Conservation (phyloP, 768 basidiomycete genomes). For the Pleurotus citrinopileatus region DNA sequence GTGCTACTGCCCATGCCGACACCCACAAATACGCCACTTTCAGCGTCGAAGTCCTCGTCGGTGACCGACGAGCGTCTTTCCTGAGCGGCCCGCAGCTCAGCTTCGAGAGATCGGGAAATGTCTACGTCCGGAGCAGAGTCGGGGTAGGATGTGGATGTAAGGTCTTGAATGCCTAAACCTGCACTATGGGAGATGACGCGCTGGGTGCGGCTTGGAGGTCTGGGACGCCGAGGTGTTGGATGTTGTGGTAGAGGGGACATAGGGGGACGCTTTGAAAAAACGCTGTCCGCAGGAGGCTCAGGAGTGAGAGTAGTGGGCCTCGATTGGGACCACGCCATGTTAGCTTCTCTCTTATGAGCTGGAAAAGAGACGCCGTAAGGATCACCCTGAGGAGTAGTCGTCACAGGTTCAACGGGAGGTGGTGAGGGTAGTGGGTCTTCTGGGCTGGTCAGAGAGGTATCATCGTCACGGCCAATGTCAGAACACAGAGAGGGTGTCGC, state of each 20-base stretch:
- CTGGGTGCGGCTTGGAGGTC: constrained; percentile 52
- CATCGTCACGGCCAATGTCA: constrained; percentile 54
- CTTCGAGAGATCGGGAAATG: constrained; percentile 38
- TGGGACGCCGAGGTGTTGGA: constrained; percentile 52
- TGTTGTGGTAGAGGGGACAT: constrained; percentile 58
- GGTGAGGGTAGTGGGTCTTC: constrained; percentile 53
- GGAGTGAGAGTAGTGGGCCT: background rate
- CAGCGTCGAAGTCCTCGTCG: constrained; percentile 36
- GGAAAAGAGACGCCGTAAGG: constrained; percentile 2
- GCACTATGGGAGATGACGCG: constrained; percentile 23
- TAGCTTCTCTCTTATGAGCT: background rate
- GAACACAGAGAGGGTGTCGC: constrained; percentile 63
- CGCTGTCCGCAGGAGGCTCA: background rate
- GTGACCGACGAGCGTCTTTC: constrained; percentile 15
- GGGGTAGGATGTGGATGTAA: background rate
- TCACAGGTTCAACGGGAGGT: constrained; percentile 32
- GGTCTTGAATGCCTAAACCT: constrained; percentile 16
- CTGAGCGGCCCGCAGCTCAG: constrained; percentile 55
- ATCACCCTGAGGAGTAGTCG: background rate
- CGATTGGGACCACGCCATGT: background rate
- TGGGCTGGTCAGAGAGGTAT: constrained; percentile 38
- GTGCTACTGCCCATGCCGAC: constrained; percentile 53
- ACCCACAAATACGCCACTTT: constrained; percentile 49
- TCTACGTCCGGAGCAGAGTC: background rate
- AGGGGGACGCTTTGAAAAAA: constrained; percentile 61